These are phyloP conservation scores for Ceratocystis colombiana DNA, from an alignment of 2,329 filamentous ascomycete genomes.

Conservation along the genomic window DNA sequence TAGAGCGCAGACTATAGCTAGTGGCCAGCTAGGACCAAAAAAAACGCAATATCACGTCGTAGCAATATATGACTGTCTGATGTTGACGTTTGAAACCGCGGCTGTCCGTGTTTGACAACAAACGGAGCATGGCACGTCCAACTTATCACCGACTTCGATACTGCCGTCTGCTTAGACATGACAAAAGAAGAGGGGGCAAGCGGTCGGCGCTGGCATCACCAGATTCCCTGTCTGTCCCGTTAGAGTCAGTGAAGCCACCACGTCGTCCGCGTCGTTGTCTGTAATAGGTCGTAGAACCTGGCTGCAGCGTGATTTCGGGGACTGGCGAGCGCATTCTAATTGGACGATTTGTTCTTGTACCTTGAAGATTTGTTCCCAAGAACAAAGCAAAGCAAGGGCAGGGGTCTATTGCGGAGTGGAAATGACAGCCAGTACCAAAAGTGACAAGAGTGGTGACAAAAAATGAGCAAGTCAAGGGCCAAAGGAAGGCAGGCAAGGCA, in stretches of 20 bases:
- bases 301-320: not conserved
- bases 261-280: not conserved
- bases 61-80: too few relatives aligned
- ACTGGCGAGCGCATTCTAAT: not conserved
- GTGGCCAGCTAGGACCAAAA: too few relatives aligned
- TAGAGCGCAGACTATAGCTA: too few relatives aligned
- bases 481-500: not conserved
- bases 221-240: too few relatives aligned
- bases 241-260: too few relatives aligned
- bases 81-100: not conserved
- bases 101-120: not conserved
- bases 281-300: not conserved
- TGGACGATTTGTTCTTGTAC: not conserved
- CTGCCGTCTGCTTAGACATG: too few relatives aligned
- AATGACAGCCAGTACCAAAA: not conserved
- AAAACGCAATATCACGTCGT: too few relatives aligned
- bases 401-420: not conserved
- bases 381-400: not conserved
- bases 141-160: too few relatives aligned
- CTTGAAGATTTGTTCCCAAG: not conserved
- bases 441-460: not conserved
- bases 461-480: too few relatives aligned
- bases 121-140: too few relatives aligned
- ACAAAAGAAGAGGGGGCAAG: too few relatives aligned
- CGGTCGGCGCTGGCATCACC: too few relatives aligned